These are phyloP conservation scores for Castanea mollissima DNA, from an alignment of 306 rosid species.

Conservation along the genomic window DNA sequence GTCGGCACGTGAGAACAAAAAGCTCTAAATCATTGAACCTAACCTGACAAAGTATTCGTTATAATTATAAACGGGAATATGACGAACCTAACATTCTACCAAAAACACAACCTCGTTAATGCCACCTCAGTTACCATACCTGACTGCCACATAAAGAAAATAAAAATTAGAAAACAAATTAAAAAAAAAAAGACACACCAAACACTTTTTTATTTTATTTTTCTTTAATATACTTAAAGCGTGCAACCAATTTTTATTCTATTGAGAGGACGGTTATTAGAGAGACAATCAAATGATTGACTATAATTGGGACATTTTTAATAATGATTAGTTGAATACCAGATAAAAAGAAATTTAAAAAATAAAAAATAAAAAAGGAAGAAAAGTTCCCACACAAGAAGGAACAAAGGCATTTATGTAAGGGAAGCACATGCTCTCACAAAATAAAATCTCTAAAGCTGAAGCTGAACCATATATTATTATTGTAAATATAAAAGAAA, in stretches of 20 bases:
- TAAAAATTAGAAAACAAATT: constrained; percentile 6
- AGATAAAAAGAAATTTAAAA: not conserved
- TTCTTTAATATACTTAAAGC: constrained; percentile 3
- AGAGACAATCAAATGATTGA: constrained; percentile 47
- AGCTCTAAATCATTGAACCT: constrained; percentile 43
- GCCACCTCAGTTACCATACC: constrained; percentile 46
- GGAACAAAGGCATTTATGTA: constrained; percentile 7
- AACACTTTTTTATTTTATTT: no score
- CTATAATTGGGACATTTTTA: constrained; percentile 44
- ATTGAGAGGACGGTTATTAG: constrained; percentile 26
- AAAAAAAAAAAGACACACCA: not conserved
- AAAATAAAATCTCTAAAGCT: not conserved
- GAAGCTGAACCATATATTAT: constrained; percentile 19
- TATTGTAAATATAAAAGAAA: constrained; percentile 14
- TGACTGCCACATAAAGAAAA: not conserved
- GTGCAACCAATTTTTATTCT: constrained; percentile 33
- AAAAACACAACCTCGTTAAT: constrained; percentile 21
- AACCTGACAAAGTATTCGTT: constrained; percentile 39
- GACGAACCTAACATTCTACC: constrained; percentile 13
- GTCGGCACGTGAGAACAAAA: constrained; percentile 60
- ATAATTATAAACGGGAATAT: constrained; percentile 26
- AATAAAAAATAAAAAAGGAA: constrained; percentile 1
- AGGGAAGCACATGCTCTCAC: constrained; percentile 12
- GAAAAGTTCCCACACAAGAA: constrained; percentile 7
- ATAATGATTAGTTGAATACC: constrained; percentile 11